Evolutionary conservation across 192 early-diverging fungal genomes (phyloP).

Genomic region (Entomortierella beljakovae): DNA sequence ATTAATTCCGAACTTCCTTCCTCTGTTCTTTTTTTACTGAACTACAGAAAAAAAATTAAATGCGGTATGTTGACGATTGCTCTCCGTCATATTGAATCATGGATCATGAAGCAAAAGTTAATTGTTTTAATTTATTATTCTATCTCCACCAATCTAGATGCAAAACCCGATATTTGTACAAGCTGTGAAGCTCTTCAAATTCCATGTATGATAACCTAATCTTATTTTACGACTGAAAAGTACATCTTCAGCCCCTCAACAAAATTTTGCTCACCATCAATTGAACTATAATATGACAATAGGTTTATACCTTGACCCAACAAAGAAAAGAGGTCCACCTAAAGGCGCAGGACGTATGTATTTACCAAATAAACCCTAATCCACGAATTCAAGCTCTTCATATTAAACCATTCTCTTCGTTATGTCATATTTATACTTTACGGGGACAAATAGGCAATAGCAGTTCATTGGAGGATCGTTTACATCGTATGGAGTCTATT

Average conservation of each 20-base stretch:
- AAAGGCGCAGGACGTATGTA: conserved; percentile 54
- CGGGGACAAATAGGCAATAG: conserved; percentile 60
- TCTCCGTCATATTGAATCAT: neutral
- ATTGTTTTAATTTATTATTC: neutral
- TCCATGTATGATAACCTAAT: conserved; percentile 25
- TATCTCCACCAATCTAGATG: conserved; percentile 18
- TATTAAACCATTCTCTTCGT: neutral
- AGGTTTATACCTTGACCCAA: conserved; percentile 49
- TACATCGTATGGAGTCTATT: conserved; percentile 75
- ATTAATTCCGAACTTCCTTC: too few relatives aligned
- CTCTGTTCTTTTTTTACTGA: neutral
- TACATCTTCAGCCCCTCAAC: neutral
- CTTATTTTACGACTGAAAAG: too few relatives aligned
- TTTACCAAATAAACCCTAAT: neutral
- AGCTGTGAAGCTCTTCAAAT: conserved; percentile 49
- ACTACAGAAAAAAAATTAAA: conserved; percentile 32
- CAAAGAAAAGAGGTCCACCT: conserved; percentile 50
- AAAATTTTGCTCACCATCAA: neutral
- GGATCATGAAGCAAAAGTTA: too few relatives aligned
- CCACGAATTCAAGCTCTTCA: neutral
- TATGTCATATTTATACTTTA: neutral
- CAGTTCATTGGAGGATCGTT: conserved; percentile 77
- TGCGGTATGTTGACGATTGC: conserved; percentile 26
- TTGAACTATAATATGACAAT: neutral
- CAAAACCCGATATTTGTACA: conserved; percentile 40